Evolutionary conservation across 495 filamentous ascomycete genomes (phyloP).

Genomic region (Neurospora intermedia): DNA sequence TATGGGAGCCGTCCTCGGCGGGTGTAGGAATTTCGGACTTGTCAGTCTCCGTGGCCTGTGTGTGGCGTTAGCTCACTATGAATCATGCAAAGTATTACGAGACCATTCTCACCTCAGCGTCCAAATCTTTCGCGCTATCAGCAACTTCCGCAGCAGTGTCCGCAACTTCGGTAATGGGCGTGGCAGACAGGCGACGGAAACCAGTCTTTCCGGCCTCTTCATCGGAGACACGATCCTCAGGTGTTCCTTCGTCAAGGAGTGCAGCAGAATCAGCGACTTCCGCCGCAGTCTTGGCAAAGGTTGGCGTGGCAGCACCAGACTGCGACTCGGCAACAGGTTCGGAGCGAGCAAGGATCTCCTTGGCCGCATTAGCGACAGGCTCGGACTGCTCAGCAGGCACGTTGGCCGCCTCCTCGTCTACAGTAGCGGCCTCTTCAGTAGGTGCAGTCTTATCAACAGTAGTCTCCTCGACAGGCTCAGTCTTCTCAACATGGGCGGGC

Average conservation of each 20-base stretch:
- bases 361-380: slow-evolving; percentile 1
- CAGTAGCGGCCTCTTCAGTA: not conserved
- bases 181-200: slow-evolving; percentile 18
- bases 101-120: slow-evolving; percentile 1
- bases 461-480: not conserved
- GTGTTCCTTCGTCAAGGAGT: slow-evolving; percentile 22
- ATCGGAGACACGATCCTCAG: slow-evolving; percentile 21
- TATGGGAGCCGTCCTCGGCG: slow-evolving; percentile 8
- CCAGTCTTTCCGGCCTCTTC: slow-evolving; percentile 20
- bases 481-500: not conserved
- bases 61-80: not conserved
- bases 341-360: not conserved
- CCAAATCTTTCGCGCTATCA: slow-evolving; percentile 8
- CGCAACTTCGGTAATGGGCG: slow-evolving; percentile 27
- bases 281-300: slow-evolving; percentile 18
- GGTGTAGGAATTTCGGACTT: slow-evolving; percentile 1
- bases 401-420: not conserved
- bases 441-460: not conserved
- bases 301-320: slow-evolving; percentile 15
- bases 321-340: slow-evolving; percentile 1
- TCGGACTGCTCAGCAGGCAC: not conserved
- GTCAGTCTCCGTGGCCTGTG: not conserved
- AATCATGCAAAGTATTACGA: not conserved
- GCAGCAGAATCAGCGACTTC: slow-evolving; percentile 34
- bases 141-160: slow-evolving; percentile 25